Percentiles rank a stretch among this genome's conserved stretches.
Conservation (phyloP, 768 basidiomycete genomes). For the Ramaria sp. region DNA sequence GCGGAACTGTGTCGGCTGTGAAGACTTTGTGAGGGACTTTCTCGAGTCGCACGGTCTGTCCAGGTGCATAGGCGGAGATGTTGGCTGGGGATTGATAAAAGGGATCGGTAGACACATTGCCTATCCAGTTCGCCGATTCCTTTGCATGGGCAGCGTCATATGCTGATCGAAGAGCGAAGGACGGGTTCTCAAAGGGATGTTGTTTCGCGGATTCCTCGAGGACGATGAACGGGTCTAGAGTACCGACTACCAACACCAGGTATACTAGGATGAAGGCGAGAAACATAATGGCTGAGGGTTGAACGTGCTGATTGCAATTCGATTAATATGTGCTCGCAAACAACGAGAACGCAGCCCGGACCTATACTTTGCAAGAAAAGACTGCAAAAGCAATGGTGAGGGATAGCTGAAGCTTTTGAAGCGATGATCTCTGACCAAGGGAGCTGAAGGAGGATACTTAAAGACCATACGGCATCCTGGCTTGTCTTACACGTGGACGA, state of each 20-base stretch:
- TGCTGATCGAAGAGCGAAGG: background rate
- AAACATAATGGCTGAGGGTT: background rate
- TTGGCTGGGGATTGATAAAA: slow-evolving; percentile 5
- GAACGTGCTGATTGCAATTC: too few species aligned
- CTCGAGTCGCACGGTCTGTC: background rate
- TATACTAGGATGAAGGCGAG: background rate
- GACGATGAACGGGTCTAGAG: background rate
- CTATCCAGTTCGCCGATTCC: background rate
- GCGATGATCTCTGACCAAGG: too few species aligned
- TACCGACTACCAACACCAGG: background rate
- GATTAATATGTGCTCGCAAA: too few species aligned
- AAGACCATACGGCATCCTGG: too few species aligned
- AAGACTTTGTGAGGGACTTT: background rate
- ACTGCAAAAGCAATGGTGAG: too few species aligned
- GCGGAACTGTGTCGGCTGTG: background rate
- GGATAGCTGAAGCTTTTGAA: too few species aligned
- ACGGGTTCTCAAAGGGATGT: too few species aligned
- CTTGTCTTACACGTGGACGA: too few species aligned
- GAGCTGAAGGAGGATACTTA: too few species aligned
- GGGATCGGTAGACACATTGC: slow-evolving; percentile 1
- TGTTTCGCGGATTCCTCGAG: too few species aligned
- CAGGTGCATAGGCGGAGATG: background rate
- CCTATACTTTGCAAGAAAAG: too few species aligned
- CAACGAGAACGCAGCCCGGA: too few species aligned
- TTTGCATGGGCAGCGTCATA: background rate